Base-by-base conservation (phyloP, 306 rosid genomes). In the Ceratonia siliqua region DNA sequence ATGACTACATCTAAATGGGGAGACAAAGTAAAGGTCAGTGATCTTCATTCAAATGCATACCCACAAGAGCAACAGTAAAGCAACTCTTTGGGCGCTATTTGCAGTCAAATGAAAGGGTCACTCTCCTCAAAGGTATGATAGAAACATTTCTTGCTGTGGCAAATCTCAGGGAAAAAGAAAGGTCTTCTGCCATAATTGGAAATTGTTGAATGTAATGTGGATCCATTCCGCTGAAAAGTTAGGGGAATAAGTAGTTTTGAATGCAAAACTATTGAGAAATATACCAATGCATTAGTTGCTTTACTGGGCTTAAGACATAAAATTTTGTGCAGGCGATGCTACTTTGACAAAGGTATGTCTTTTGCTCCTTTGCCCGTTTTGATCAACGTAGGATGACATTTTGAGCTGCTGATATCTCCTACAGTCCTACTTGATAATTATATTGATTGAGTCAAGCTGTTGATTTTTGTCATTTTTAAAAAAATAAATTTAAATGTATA, bases 21-120 rank as follows among this genome's bases (percentile, higher is more conserved):
- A 59, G 42, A 82, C 76, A 76, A 62, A 50, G 62, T 62, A 73
- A 56, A 74, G 52, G 69, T 33, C 30, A 36, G 55, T 74, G 81
- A 63, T 80, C 66, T 72, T 53, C 17, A 63, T 74, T 57, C 78
- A 83, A 74, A 53, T 53, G 48, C 52, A 22, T 35, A 8, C 39
- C 58, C 13, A 41, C 2, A 41, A 41, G 14, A 1, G 46, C 62
- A 48, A 7, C 35, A 12, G 43, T 38, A 49, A 46, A 57, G 52
- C 20, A 18, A 64, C 69, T 25, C 30, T 36, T 22, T 0, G 9
- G 56, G 79, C 65, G 41, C 79, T 73, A 48, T 58, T 59, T 75
- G 30, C 35, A 42, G 25, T 77, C 73, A 67, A 77, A 77, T 63
- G 62, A 76, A 76, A 63, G 7, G 24, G 12, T 46, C 48, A 15